Conservation (phyloP, 1,284 basidiomycete genomes). For the Fistulina hepatica region DNA sequence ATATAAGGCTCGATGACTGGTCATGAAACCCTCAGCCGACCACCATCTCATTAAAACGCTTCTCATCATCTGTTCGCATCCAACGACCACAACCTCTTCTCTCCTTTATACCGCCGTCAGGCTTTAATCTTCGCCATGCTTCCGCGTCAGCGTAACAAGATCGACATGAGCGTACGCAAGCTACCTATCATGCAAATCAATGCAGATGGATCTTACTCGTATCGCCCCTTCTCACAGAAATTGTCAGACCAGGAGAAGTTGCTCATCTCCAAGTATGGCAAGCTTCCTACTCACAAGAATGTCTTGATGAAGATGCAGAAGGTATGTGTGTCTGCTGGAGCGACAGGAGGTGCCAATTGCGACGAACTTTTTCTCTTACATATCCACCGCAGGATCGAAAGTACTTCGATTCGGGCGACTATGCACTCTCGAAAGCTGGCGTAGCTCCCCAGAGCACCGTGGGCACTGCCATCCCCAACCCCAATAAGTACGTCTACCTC, state of each 20-base stretch:
- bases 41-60: too few species aligned
- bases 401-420: slow-evolving; percentile 97
- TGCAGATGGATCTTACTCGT: slow-evolving; percentile 13
- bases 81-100: too few species aligned
- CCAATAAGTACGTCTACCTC: slow-evolving; percentile 68
- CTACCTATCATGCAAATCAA: slow-evolving; percentile 3
- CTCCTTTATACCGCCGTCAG: too few species aligned
- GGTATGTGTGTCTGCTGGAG: slow-evolving; percentile 32
- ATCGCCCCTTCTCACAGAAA: slow-evolving; percentile 41
- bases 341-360: slow-evolving; percentile 2
- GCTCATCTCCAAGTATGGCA: slow-evolving; percentile 91
- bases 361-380: slow-evolving; percentile 8
- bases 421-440: slow-evolving; percentile 91
- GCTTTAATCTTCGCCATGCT: slow-evolving; percentile 46
- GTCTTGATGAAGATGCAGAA: slow-evolving; percentile 90
- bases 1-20: too few species aligned
- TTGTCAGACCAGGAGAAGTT: slow-evolving; percentile 88
- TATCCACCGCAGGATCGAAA: slow-evolving; percentile 70
- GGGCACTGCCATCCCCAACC: slow-evolving; percentile 90
- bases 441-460: slow-evolving; percentile 80
- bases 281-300: slow-evolving; percentile 89
- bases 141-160: slow-evolving; percentile 78
- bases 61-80: too few species aligned
- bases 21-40: too few species aligned
- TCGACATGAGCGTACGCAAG: slow-evolving; percentile 71